Evolutionary conservation across 176 grass and related monocot genomes (phyloP).

Genomic region (Musa itinerans): DNA sequence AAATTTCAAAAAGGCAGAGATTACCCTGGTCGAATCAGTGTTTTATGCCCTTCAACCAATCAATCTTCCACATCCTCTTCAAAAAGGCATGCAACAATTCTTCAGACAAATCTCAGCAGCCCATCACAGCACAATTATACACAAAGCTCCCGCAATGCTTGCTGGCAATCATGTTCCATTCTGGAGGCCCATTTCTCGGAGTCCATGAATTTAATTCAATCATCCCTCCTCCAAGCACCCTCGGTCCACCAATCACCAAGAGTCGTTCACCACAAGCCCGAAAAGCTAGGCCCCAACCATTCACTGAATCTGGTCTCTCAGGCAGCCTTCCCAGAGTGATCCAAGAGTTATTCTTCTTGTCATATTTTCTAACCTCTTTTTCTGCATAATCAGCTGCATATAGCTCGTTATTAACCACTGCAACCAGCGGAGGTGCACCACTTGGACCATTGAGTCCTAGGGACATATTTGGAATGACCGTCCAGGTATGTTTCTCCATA

Average conservation of each 20-base stretch:
- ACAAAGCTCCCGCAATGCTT: slow-evolving; percentile 2
- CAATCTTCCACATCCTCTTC: neutral
- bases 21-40: neutral
- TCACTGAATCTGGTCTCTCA: neutral
- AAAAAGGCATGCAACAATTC: neutral
- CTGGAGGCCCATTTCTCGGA: neutral
- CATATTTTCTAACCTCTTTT: slow-evolving; percentile 2
- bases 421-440: neutral
- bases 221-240: neutral
- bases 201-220: slow-evolving; percentile 1
- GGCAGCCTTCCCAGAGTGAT: neutral
- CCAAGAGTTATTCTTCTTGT: neutral
- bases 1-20: neutral
- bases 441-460: neutral
- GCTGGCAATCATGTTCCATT: slow-evolving; percentile 4
- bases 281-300: slow-evolving; percentile 1
- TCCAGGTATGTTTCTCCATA: neutral
- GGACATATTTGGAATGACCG: slow-evolving; percentile 2
- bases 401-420: neutral
- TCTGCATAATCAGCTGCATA: slow-evolving; percentile 5
- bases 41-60: neutral
- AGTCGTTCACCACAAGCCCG: neutral
- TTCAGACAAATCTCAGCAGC: neutral
- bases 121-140: slow-evolving; percentile 3
- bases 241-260: neutral